Base-by-base conservation (phyloP, 176 grass and related monocot species). In the Triticum aestivum region DNA sequence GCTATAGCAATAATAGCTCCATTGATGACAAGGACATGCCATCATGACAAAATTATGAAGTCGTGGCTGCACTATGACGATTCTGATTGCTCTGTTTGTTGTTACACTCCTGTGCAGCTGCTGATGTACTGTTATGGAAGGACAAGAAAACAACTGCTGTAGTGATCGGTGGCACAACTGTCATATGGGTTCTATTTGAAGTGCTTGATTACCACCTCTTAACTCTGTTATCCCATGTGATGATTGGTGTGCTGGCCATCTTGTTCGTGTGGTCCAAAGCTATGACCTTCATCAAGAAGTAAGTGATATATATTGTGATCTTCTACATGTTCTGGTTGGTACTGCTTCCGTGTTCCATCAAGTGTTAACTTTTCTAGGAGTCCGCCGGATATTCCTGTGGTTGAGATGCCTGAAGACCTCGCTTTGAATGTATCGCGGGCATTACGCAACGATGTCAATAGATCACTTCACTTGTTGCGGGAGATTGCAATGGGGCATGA, bases 91-190 rank as follows among this genome's bases (percentile, higher is more conserved):
- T 79, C 6, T 81, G 21, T 89, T 8, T 69, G 35, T 83, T 39
- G 20, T 69, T 76, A 6, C 68, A 63, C 11, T 82, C 56, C 21
- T 84, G 17, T 80, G 88, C 90, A 98, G 96, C 93, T 92, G 96
- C 96, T 71, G 91, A 98, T 29, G 86, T 98, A 21, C 89, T 98
- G 9, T 61, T 98, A 83, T 98, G 96, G 96, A 95, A 89, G 83
- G 86, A 98, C 91, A 98, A 95, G 89, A 98, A 98, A 38, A 95
- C 84, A 14, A 90, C 96, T 52, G 73, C 89, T 34, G 86, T 83
- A 61, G 88, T 93, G 74, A 89, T 98, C 27, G 91, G 91, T 26
- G 86, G 81, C 1, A 56, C 90, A 65, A 98, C 96, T 23, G 49
- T 94, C 69, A 79, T 92, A 38, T 98, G 93, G 96, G 42, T 95